Base-by-base conservation (phyloP, 495 filamentous ascomycete species). In the Daldinia grandis region DNA sequence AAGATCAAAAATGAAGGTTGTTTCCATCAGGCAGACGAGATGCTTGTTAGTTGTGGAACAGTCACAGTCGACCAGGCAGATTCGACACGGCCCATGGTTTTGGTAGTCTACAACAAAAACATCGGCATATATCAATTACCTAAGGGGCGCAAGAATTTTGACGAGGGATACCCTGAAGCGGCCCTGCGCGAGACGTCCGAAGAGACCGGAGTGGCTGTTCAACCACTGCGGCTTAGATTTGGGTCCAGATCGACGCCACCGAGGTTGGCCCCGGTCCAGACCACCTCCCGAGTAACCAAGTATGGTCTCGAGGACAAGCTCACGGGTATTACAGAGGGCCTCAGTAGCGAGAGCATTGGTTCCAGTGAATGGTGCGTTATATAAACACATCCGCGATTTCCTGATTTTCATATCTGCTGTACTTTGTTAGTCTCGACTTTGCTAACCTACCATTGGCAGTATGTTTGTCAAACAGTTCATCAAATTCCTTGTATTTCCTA, bases 121-220 rank as follows among this genome's bases (percentile, higher is more conserved):
- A 76, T 80, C 55, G 72, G 77, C 19, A 81, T 83, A 70, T 80
- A 72, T 73, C 81, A 83, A 66, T 76, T 84, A 1, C 82, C 82
- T 15, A 84, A 84, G 64, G 82, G 82, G 19, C 74, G 82, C 62
- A 80, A 81, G 66, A 82, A 84, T 57, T 75, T 83, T 57, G 78
- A 76, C 33, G 82, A 84, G 71, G 69, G 73, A 57, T 76, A 79
- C 69, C 76, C 80, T 25, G 72, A 65, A 7, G 76, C 80, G 0
- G 82, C 81, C 19, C 58, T 84, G 12, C 81, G 82, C 31, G 82
- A 84, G 71, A 84, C 82, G 4, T 74, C 76, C 40, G 82, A 84
- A 56, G 82, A 84, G 62, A 81, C 81, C 28, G 82, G 82, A 19
- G 63, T 80, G n/a, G 72, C 59, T 24, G 79, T 76, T 35, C 62